Evolutionary conservation across 108 stramenopile species (phyloP), one percentile per base, ranked within the genome.

Genomic region (Pseudonitzschia pungens): DNA sequence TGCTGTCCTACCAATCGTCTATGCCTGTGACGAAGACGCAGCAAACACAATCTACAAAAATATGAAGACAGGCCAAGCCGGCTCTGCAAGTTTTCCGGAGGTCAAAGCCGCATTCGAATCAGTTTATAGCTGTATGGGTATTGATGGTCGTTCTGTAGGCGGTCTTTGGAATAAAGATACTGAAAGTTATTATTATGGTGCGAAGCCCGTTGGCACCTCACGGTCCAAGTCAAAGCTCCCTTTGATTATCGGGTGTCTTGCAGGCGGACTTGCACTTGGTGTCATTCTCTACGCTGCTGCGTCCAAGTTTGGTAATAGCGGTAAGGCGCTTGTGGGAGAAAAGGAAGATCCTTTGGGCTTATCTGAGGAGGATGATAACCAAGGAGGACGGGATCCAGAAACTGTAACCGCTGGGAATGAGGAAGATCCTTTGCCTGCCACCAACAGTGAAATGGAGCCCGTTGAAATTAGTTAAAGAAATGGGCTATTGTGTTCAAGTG

Each of bases 71-170:
- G 48, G 71, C 10, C 40, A 60, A 28, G 83, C 75, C 27, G 33
- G n/a, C 32, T 11, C 44, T 15, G 68, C 44, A 11, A 77, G 89
- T 70, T 82, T 70, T 42, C 31, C 40, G 20, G 81, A 71, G 21
- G 89, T 91, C 42, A 92, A 86, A 82, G 59, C 53, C 1, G 88
- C 91, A 9, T 85, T 94, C 36, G 93, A 92, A 63, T 79, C 67
- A 41, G 77, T 79, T 40, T 92, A 92, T 75, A 59, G 53, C 18
- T 81, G 79, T 53, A 48, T 94, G 71, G 87, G 86, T 15, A 79
- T 94, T 43, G 75, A 68, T 18, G 85, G 89, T 58, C 69, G 65
- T 7, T 81, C 90, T 27, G 69, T 94, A 27, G 93, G 93, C 44
- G 93, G 93, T 9, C 65, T 88, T 44, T 84, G 66, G 44, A 75